Conservation (phyloP, 768 basidiomycete species). For the Coprinellus micaceus region DNA sequence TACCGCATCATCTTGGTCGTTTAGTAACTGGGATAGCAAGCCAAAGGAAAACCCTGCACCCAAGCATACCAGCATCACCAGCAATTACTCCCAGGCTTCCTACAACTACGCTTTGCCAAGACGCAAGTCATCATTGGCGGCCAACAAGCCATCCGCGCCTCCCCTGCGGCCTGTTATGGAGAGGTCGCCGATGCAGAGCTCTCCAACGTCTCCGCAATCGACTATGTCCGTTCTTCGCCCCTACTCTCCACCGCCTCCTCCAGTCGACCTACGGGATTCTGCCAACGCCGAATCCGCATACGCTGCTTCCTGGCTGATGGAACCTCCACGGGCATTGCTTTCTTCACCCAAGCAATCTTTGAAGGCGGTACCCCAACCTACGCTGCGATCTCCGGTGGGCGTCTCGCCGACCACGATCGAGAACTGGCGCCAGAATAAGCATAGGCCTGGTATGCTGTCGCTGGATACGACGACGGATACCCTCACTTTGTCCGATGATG, state of each 20-base stretch:
- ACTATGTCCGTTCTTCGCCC: background rate
- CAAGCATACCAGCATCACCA: background rate
- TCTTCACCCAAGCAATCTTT: slow-evolving; percentile 1
- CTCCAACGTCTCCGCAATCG: too few relatives aligned
- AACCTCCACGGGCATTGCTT: background rate
- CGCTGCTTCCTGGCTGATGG: background rate
- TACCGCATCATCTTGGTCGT: background rate
- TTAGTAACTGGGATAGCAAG: background rate
- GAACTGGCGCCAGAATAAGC: background rate
- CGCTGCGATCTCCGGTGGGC: background rate
- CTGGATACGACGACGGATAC: background rate
- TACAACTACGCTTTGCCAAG: background rate
- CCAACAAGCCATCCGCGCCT: background rate
- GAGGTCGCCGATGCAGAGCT: too few relatives aligned
- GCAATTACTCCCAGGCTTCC: background rate
- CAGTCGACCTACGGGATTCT: background rate
- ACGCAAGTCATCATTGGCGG: background rate
- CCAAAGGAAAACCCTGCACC: background rate
- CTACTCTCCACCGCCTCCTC: slow-evolving; percentile 1
- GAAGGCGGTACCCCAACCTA: background rate
- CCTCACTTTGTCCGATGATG: slow-evolving; percentile 16
- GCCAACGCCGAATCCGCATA: background rate
- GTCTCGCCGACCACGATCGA: too few relatives aligned
- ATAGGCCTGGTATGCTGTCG: background rate
- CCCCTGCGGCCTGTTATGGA: background rate